Percentiles rank a stretch among this genome's conserved stretches.
These are phyloP conservation scores for Lyophyllum semitale DNA, from an alignment of 768 basidiomycete species.

Conservation along the genomic window DNA sequence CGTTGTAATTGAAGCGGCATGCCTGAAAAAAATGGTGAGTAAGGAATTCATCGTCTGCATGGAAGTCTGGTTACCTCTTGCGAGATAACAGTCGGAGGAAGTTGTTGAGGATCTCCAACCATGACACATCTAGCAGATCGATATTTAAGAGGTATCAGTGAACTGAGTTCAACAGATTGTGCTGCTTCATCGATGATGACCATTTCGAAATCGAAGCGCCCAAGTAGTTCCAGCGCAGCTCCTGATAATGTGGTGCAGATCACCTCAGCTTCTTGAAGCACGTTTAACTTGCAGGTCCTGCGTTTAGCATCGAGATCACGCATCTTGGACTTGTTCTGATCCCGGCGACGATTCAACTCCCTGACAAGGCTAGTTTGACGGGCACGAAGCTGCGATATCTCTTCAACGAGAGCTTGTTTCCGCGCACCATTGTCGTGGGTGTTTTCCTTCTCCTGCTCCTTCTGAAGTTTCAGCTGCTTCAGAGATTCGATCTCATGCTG, in stretches of 20 bases:
- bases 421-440: slow-evolving; percentile 61
- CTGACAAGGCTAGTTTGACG: slow-evolving; percentile 64
- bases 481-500: slow-evolving; percentile 71
- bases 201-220: slow-evolving; percentile 88
- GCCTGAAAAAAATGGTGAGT: slow-evolving; percentile 45
- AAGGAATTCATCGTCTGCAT: background rate
- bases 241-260: slow-evolving; percentile 94
- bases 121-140: slow-evolving; percentile 81
- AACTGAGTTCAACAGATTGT: slow-evolving; percentile 93
- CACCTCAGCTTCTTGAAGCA: slow-evolving; percentile 89
- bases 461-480: slow-evolving; percentile 58
- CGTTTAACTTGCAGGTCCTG: slow-evolving; percentile 69
- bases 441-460: slow-evolving; percentile 56
- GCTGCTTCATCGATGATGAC: slow-evolving; percentile 98
- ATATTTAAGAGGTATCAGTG: slow-evolving; percentile 93
- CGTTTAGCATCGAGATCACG: slow-evolving; percentile 83
- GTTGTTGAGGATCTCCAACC: slow-evolving; percentile 94
- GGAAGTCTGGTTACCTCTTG: slow-evolving; percentile 33
- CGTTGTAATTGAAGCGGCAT: slow-evolving; percentile 74
- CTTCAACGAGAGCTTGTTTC: slow-evolving; percentile 60
- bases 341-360: slow-evolving; percentile 75
- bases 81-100: slow-evolving; percentile 84
- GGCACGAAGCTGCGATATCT: slow-evolving; percentile 65
- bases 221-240: slow-evolving; percentile 85
- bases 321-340: slow-evolving; percentile 78